Evolutionary conservation across 805 yeast genomes (phyloP).

Genomic region (Ogataea allantospora): DNA sequence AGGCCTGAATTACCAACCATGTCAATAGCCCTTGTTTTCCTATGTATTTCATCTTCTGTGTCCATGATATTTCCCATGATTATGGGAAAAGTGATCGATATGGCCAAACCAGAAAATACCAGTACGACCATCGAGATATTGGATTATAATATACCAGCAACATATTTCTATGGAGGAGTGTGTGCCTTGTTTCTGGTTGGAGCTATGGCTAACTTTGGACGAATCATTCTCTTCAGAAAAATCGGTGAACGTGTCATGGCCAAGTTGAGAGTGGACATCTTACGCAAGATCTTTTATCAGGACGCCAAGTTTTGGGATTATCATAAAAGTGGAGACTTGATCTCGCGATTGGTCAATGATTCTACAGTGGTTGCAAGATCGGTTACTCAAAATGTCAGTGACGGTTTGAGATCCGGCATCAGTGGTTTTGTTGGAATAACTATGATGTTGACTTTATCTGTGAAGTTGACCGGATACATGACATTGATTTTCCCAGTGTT

Average conservation of each 20-base stretch:
- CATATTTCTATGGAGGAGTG: conserved; percentile 62
- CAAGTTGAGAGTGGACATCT: conserved; percentile 71
- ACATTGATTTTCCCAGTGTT: conserved; percentile 80
- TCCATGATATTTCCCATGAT: conserved; percentile 79
- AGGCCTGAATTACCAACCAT: conserved; percentile 56
- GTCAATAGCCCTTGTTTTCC: conserved; percentile 58
- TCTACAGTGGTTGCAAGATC: conserved; percentile 85
- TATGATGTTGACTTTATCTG: conserved; percentile 88
- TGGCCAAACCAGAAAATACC: conserved; percentile 40
- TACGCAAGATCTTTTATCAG: conserved; percentile 74
- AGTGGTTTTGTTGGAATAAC: conserved; percentile 84
- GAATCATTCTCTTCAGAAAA: conserved; percentile 70
- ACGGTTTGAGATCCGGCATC: conserved; percentile 82
- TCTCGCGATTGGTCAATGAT: conserved; percentile 84
- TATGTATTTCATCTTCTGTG: conserved; percentile 71
- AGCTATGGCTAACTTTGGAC: conserved; percentile 74
- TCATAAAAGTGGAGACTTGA: conserved; percentile 88
- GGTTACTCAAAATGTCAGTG: conserved; percentile 84
- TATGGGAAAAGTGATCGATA: conserved; percentile 84
- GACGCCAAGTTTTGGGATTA: conserved; percentile 88
- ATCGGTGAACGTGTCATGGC: conserved; percentile 90
- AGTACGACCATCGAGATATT: conserved; percentile 23
- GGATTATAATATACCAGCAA: conserved; percentile 55
- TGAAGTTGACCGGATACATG: conserved; percentile 81
- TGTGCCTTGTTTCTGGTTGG: conserved; percentile 68